A percentile compares a stretch with the other conserved stretches of the same genome.
These are phyloP conservation scores for Blepharisma undulans DNA, from an alignment of 169 alveolate species.

Conservation along the genomic window DNA sequence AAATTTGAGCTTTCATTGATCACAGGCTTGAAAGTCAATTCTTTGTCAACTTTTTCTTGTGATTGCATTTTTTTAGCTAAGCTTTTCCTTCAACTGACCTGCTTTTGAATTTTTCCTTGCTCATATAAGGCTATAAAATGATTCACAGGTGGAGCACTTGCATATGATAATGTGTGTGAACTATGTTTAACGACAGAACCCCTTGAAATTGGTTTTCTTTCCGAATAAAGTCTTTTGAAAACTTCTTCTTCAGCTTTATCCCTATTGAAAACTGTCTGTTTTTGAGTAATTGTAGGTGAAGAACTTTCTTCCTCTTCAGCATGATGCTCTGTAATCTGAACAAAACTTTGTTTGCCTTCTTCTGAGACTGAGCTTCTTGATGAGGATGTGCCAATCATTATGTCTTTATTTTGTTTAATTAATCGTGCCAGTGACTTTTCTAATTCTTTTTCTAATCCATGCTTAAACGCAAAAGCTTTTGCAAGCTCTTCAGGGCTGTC, in stretches of 20 bases:
- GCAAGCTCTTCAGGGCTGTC: constrained; percentile 5
- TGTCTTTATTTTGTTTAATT: not conserved
- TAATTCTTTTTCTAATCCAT: not conserved
- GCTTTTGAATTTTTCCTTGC: not conserved
- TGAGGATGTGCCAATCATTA: not conserved
- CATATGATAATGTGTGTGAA: not conserved
- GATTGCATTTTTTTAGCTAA: not conserved
- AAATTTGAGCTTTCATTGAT: not conserved
- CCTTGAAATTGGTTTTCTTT: not conserved
- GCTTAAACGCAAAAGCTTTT: not conserved
- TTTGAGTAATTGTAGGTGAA: not conserved
- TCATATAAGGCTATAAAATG: not conserved
- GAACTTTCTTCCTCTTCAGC: not conserved
- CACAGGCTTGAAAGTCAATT: constrained; percentile 16
- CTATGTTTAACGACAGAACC: not conserved
- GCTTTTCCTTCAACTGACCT: not conserved
- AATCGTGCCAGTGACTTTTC: not conserved
- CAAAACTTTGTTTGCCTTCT: not conserved
- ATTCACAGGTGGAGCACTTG: not conserved
- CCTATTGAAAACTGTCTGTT: not conserved
- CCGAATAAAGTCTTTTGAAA: not conserved
- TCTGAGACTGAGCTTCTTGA: not conserved
- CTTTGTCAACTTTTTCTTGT: not conserved
- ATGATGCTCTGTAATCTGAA: not conserved
- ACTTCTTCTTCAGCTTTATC: not conserved